These are phyloP conservation scores for Ministeria vibrans DNA, from an alignment of 78 protist genomes.

Conservation along the genomic window DNA sequence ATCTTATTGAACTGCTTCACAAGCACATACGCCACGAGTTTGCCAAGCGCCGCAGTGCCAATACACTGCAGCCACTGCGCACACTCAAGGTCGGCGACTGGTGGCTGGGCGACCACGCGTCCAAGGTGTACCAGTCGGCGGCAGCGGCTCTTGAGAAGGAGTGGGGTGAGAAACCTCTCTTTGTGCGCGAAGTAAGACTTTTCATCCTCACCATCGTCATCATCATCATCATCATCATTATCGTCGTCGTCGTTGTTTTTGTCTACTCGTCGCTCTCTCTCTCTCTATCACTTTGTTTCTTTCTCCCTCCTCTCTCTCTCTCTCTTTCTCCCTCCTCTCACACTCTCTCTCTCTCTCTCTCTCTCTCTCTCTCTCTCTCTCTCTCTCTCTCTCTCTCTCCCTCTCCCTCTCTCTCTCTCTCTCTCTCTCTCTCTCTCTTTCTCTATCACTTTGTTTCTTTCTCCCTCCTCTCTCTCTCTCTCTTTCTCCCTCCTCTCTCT, in stretches of 20 bases:
- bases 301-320: not conserved
- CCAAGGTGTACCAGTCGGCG: not conserved
- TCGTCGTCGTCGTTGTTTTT: not conserved
- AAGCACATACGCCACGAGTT: not conserved
- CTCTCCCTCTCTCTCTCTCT: not conserved
- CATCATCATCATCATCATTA: not conserved
- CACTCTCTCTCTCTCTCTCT: not conserved
- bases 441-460: not conserved
- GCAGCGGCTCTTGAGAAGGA: not conserved
- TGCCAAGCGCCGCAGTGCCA: no score
- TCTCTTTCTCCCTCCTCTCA: not conserved
- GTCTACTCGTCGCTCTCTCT: not conserved
- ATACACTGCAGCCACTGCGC: no score
- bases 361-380: not conserved
- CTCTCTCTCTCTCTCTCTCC: not conserved
- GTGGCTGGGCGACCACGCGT: slow-evolving; percentile 24
- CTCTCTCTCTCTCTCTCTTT: not conserved
- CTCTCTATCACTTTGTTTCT: not conserved
- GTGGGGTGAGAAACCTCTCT: not conserved
- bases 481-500: not conserved
- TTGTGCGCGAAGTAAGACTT: not conserved
- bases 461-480: not conserved
- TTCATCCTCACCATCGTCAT: not conserved
- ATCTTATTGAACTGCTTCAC: not conserved
- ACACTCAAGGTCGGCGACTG: not conserved